Base-by-base conservation (phyloP, 106 monocot species). In the Ottelia alismoides region DNA sequence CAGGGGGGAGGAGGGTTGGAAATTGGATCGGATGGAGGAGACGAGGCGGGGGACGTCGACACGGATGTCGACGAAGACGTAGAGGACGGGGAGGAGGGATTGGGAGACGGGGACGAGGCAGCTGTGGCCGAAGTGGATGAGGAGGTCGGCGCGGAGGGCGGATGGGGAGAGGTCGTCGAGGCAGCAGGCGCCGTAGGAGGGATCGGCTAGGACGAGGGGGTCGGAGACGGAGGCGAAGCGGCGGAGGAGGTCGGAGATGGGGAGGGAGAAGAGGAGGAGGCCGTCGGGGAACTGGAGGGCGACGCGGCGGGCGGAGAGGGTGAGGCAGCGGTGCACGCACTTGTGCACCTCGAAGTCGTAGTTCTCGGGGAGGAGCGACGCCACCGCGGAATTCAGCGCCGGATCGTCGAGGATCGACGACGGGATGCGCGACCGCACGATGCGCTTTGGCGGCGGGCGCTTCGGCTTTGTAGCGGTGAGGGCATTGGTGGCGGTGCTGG, bases 341-440 rank as follows among this genome's bases (percentile, higher is more conserved):
- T 98, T 98, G 77, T 76, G 98, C 61, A 98, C 51, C 85, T 86
- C 98, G 77, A 98, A 90, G 79, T 90, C 66, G 77, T 98, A 98
- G 74, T 76, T 70, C 52, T 78, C 51, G 5, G 89, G 89, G 65
- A 98, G 85, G 57, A 98, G 71, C 55, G 85, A 68, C n/a, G n/a
- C n/a, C 59, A 82, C 75, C 67, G 89, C 82, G 52, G 85, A 43
- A 56, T 79, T 79, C 32, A 90, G 76, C 51, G 76, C 56, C 0
- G 82, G 72, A 63, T 90, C 70, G 45, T 53, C 22, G 50, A 85
- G 79, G 74, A 98, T 82, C 22, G 85, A 82, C 0, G 45, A 29
- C 1, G 98, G 98, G 67, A 98, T 98, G 57, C 66, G 79, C 22
- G 68, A 57, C 28, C 75, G 76, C 25, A 86, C 53, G 72, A 90